Base-by-base conservation (phyloP, 352 stramenopile genomes). In the Paralagenidium karlingii region DNA sequence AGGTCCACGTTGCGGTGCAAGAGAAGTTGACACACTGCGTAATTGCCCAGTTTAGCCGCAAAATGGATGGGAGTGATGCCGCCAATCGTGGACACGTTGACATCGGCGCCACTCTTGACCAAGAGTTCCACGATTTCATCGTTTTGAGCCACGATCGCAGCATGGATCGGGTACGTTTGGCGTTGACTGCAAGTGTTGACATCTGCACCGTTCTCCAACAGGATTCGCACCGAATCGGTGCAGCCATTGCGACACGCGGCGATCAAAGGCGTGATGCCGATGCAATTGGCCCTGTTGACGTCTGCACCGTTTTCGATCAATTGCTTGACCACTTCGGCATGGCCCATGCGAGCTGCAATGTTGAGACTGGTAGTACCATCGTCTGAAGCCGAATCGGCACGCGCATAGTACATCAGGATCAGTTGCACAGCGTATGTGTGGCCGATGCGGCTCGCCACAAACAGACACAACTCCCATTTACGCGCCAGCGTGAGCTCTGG, bases 51-150 rank as follows among this genome's bases (percentile, higher is more conserved):
- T 31, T 82, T 81, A 45, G 68, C 75, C 1, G 69, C 71, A 33
- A 85, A 85, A 40, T 84, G 75, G 38, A 88, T 56, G 31, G 71
- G 75, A n/a, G 75, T 86, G 38, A 82, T 82, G 33, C 68, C 68
- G 37, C 60, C 80, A 27, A 51, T 51, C 0, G 68, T 88, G 49
- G 62, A 65, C 22, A 71, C 68, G 40, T 83, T 79, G 42, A 84
- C 69, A 40, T 85, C 62, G 1, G 75, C 75, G 19, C 71, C 68
- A 28, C 38, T 37, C n/a, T 64, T 48, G 10, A 88, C 56, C 16
- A 88, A 57, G 28, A 85, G 47, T 49, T 73, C 51, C 34, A 88
- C 74, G 29, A 85, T 68, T 47, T 77, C 58, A 13, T 73, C 42
- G 31, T 60, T 80, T 36, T 36, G 19, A 20, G 30, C 30, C 16